Percentiles rank a stretch among this genome's conserved stretches.
These are phyloP conservation scores for Voacanga thouarsii DNA, from an alignment of 257 asterid species.

Conservation along the genomic window DNA sequence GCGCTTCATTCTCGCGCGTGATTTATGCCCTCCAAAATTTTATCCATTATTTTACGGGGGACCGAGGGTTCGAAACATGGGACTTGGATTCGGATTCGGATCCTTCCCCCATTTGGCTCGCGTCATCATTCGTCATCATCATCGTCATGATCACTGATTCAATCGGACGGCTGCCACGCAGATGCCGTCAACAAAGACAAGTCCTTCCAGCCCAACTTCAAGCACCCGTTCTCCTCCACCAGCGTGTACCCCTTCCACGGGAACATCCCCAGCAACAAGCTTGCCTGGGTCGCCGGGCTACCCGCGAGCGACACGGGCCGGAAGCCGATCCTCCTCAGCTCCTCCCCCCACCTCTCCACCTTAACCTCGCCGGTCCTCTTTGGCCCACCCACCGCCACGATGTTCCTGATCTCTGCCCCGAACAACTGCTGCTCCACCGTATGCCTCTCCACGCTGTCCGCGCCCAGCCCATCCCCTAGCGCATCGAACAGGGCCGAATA, in stretches of 20 bases:
- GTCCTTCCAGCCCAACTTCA: constrained; percentile 92
- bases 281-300: constrained; percentile 76
- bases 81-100: too few species aligned
- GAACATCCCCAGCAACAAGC: constrained; percentile 80
- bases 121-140: too few species aligned
- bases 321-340: constrained; percentile 57
- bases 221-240: constrained; percentile 82
- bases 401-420: constrained; percentile 78
- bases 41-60: too few species aligned
- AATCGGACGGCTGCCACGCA: constrained; percentile 79
- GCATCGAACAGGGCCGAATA: constrained; percentile 89
- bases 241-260: constrained; percentile 88
- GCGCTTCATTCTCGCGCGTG: too few species aligned
- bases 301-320: constrained; percentile 71
- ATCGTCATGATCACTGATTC: not conserved
- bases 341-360: constrained; percentile 82
- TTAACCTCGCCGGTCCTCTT: constrained; percentile 70
- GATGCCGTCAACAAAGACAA: constrained; percentile 84
- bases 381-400: constrained; percentile 84
- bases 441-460: constrained; percentile 77
- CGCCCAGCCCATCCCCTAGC: constrained; percentile 64
- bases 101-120: too few species aligned
- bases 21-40: too few species aligned
- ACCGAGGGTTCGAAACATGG: too few species aligned
- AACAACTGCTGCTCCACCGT: constrained; percentile 87